Evolutionary conservation across 179 eudicot species (phyloP).

Genomic region (Corrigiola litoralis): DNA sequence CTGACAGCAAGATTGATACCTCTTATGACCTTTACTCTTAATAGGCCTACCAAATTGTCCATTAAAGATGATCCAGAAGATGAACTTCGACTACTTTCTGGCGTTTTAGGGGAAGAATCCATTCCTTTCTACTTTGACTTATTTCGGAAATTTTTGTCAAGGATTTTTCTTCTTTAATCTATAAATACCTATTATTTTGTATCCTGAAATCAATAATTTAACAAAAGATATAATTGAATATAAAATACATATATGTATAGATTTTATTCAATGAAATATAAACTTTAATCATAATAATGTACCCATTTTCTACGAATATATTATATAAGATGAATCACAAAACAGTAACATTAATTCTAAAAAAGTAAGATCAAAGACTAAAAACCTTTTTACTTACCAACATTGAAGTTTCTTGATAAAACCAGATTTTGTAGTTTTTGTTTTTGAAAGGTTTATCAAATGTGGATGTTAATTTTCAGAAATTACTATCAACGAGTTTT

Average conservation of each 20-base stretch:
- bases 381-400: neutral
- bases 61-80: conserved; percentile 24
- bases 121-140: neutral
- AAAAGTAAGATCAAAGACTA: neutral
- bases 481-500: too few relatives aligned
- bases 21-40: conserved; percentile 43
- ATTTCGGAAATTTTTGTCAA: too few relatives aligned
- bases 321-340: neutral
- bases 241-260: neutral
- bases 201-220: neutral
- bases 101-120: conserved; percentile 20
- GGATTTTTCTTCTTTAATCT: neutral
- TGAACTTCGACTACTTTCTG: conserved; percentile 6
- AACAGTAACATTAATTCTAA: neutral
- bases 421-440: neutral
- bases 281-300: neutral
- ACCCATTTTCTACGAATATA: too few relatives aligned
- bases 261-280: neutral
- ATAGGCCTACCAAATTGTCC: conserved; percentile 51
- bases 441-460: neutral
- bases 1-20: conserved; percentile 57
- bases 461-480: neutral
- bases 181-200: neutral
- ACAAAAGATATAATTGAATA: neutral
- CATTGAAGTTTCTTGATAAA: neutral